A percentile compares a stretch with the other conserved stretches of the same genome.
Conservation (phyloP, 1,284 basidiomycete species). For the Moesziomyces parantarcticus region DNA sequence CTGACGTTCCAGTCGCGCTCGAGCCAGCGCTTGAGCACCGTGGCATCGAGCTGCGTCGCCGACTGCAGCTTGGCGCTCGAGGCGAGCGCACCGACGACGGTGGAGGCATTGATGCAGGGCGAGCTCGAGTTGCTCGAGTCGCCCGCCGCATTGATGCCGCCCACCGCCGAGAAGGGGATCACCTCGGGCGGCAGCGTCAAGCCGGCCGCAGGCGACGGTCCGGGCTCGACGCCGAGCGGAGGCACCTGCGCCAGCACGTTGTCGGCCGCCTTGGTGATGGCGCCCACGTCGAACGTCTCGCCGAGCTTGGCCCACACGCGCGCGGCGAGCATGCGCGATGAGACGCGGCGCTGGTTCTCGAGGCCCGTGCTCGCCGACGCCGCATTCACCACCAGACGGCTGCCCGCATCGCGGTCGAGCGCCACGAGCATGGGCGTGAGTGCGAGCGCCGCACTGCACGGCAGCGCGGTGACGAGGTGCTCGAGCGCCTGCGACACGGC, state of each 20-base stretch:
- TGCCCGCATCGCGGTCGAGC: conserved; percentile 74
- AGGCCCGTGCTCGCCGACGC: conserved; percentile 32
- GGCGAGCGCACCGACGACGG: conserved; percentile 42
- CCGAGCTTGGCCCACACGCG: conserved; percentile 78
- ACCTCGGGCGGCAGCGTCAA: conserved; percentile 48
- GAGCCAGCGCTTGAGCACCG: conserved; percentile 56
- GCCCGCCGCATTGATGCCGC: conserved; percentile 32
- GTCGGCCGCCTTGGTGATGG: conserved; percentile 30
- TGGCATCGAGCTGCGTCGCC: conserved; percentile 37
- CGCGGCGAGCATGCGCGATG: conserved; percentile 76
- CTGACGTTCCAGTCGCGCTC: conserved; percentile 61
- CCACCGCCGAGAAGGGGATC: conserved; percentile 40
- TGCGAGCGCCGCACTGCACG: conserved; percentile 78
- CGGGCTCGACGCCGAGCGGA: conserved; percentile 41
- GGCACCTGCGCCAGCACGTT: conserved; percentile 41
- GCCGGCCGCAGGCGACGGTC: conserved; percentile 30
- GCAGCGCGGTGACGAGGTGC: conserved; percentile 77
- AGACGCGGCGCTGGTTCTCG: conserved; percentile 70
- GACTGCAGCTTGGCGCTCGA: conserved; percentile 52
- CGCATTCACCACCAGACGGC: conserved; percentile 67
- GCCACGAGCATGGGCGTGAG: conserved; percentile 87
- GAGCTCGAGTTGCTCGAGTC: conserved; percentile 36
- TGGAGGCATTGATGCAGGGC: conserved; percentile 30
- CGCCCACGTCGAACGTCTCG: conserved; percentile 75
- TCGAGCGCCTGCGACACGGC: conserved; percentile 79